Evolutionary conservation across 1,284 basidiomycete species (phyloP).

Genomic region (Sanghuangporus sanghuang): DNA sequence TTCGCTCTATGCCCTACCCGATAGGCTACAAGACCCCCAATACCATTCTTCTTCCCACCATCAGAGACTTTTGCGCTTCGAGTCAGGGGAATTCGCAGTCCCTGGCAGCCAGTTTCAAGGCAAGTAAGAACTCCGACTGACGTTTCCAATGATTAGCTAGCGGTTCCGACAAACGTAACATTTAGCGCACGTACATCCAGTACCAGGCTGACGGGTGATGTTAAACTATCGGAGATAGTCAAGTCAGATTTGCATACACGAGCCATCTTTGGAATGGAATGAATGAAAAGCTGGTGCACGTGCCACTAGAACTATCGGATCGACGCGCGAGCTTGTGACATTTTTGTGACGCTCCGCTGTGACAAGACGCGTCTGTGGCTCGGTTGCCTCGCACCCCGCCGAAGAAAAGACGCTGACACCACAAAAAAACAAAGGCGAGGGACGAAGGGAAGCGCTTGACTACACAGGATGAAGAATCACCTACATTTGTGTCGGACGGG

Average conservation of each 20-base stretch:
- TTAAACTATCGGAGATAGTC: conserved; percentile 4
- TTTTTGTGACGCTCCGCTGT: background rate
- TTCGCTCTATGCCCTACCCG: conserved; percentile 30
- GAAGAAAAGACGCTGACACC: background rate
- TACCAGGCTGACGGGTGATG: conserved; percentile 31
- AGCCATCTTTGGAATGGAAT: too few species aligned
- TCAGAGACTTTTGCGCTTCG: conserved; percentile 28
- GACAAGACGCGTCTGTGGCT: background rate
- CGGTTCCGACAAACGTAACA: background rate
- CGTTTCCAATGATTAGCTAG: conserved; percentile 10
- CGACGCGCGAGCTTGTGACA: too few species aligned
- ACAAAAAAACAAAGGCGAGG: background rate
- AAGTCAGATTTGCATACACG: background rate
- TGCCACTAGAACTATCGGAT: background rate
- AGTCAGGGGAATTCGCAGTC: conserved; percentile 29
- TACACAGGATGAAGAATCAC: background rate
- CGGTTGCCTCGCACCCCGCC: background rate
- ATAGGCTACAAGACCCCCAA: conserved; percentile 41
- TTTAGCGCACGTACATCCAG: conserved; percentile 34
- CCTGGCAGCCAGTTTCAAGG: conserved; percentile 38
- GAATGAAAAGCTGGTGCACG: background rate
- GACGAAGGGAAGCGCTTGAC: background rate
- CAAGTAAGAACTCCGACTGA: conserved; percentile 40
- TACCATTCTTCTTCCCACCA: conserved; percentile 37
- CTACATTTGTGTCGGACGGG: conserved; percentile 14